These are phyloP conservation scores for Adansonia grandidieri DNA, from an alignment of 441 rosid genomes.

Conservation along the genomic window DNA sequence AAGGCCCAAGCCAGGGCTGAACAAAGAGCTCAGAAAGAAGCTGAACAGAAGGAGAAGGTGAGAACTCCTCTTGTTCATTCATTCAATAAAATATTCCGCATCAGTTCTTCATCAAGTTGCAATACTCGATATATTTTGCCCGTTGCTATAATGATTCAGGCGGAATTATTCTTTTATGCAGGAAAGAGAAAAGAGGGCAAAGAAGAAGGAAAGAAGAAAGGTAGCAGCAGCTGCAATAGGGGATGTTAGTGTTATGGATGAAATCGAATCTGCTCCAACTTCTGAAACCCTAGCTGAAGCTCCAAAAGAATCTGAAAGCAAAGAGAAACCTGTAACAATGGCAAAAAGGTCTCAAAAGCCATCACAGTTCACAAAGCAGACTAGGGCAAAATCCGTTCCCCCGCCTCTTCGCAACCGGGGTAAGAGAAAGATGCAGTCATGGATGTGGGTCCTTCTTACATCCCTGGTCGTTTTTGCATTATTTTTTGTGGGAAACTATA, in stretches of 20 bases:
- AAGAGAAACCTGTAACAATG: conserved; percentile 41
- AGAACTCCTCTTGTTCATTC: conserved; percentile 5
- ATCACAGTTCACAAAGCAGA: conserved; percentile 58
- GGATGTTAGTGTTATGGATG: conserved; percentile 33
- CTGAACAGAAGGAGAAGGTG: conserved; percentile 81
- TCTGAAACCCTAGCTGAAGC: conserved; percentile 45
- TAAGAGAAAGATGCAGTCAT: conserved; percentile 68
- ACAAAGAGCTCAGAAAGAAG: conserved; percentile 72
- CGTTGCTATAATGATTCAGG: background rate
- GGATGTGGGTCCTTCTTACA: conserved; percentile 71
- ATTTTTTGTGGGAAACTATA: conserved; percentile 57
- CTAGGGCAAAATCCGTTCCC: conserved; percentile 60
- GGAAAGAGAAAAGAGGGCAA: conserved; percentile 75
- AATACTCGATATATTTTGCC: background rate
- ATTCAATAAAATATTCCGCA: background rate
- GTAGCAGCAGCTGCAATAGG: conserved; percentile 22
- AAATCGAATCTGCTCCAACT: conserved; percentile 39
- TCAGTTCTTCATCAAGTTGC: background rate
- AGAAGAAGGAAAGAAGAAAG: conserved; percentile 19
- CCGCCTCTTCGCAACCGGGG: conserved; percentile 68
- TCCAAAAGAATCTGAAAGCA: conserved; percentile 44
- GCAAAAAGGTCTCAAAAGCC: conserved; percentile 56
- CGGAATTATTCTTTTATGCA: conserved; percentile 33
- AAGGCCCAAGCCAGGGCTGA: conserved; percentile 78
- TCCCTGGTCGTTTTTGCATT: conserved; percentile 42